Evolutionary conservation across 2,329 filamentous ascomycete species (phyloP), one percentile per base, ranked within the genome.

Genomic region (Microcyclosporella mali): DNA sequence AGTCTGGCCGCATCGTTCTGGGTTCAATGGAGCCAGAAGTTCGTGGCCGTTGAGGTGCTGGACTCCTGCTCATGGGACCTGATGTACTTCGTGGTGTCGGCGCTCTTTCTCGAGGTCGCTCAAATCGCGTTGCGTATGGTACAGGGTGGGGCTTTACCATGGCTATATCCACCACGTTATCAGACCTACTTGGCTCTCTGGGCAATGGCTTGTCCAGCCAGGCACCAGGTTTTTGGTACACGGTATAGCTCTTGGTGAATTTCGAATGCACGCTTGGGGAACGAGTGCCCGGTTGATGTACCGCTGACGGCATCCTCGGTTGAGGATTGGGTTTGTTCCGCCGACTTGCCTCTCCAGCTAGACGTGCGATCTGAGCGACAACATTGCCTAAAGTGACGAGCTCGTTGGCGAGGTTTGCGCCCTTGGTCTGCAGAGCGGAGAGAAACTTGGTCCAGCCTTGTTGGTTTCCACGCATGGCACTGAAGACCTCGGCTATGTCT

Each of bases 381-480:
- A 92, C 85, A 40, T 78, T 81, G 50, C 80, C 81, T 15, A 95
- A 76, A 63, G 84, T 80, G 30, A 80, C 76, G 31, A 95, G 73
- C 21, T 82, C 71, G 6, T 79, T 74, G 25, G 83, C 84, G 18
- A 95, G 71, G 33, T 78, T 75, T 48, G 82, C 78, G 11, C 83
- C 82, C 58, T 84, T 87, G 16, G 77, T 76, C 60, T 88, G 82
- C 46, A 95, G 72, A 41, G 84, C 83, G 41, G 81, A 75, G 57
- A 95, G 82, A 6, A 88, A 88, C 43, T 82, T 80, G 45, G 82
- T 79, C 90, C 90, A 97, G 33, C 89, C 88, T 51, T 94, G 85
- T 7, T 88, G 83, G 56, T 97, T 97, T 27, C 87, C 86, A 58
- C 85, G 84, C 89, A 97, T 97, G 29, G 89, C 88, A 31, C 82